Percentiles rank a stretch among this genome's conserved stretches.
These are phyloP conservation scores for Fomes fomentarius DNA, from an alignment of 1,284 basidiomycete genomes.

Conservation along the genomic window DNA sequence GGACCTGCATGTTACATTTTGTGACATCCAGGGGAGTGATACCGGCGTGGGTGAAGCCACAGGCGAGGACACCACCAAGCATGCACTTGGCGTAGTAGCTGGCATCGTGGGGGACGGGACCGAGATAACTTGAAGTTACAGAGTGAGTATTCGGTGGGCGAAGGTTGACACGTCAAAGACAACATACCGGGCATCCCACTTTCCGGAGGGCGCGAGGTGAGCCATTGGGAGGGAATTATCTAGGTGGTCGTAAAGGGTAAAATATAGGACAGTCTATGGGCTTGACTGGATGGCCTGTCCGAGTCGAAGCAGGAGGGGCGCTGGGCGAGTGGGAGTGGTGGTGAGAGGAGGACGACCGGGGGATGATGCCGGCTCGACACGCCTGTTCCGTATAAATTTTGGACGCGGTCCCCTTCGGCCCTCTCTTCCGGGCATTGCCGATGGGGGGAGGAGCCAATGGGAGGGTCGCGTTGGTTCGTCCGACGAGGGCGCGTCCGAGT, in stretches of 20 bases:
- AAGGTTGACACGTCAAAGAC: slow-evolving; percentile 13
- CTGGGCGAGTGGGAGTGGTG: slow-evolving; percentile 20
- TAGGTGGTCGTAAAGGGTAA: slow-evolving; percentile 26
- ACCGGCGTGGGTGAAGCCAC: slow-evolving; percentile 92
- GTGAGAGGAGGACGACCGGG: slow-evolving; percentile 17
- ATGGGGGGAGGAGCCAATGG: slow-evolving; percentile 6
- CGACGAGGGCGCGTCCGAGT: background rate
- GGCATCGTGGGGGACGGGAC: slow-evolving; percentile 74
- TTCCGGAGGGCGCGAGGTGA: slow-evolving; percentile 42
- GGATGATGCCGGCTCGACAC: slow-evolving; percentile 9
- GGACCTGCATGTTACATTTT: slow-evolving; percentile 98
- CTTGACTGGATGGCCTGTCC: slow-evolving; percentile 38
- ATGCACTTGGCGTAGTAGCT: slow-evolving; percentile 80
- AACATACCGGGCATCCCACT: slow-evolving; percentile 73
- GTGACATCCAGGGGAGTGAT: slow-evolving; percentile 94
- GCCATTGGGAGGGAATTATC: slow-evolving; percentile 36
- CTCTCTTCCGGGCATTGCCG: slow-evolving; percentile 24
- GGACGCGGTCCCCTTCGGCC: slow-evolving; percentile 20
- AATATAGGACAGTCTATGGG: slow-evolving; percentile 22
- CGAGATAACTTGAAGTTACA: slow-evolving; percentile 49
- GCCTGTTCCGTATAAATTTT: slow-evolving; percentile 20
- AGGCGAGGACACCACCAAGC: slow-evolving; percentile 92
- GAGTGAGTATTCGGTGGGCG: slow-evolving; percentile 8
- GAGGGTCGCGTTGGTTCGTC: too few species aligned
- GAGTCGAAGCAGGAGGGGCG: slow-evolving; percentile 27